phyloP scores from a whole-genome alignment of 2,329 filamentous ascomycete genomes.

The Talaromyces sp. region DNA sequence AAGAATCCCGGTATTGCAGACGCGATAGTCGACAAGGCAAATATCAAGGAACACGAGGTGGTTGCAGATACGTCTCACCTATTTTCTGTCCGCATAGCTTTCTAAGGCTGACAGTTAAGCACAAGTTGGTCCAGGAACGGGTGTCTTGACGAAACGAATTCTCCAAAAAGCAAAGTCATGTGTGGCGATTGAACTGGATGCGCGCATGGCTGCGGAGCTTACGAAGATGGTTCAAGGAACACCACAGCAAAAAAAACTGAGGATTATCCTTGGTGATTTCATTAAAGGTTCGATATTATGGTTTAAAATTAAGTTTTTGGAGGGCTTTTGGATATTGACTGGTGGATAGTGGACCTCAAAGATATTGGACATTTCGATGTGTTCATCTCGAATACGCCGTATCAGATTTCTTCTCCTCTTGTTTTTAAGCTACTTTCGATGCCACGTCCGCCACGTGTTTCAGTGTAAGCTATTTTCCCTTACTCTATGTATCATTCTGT shows the following conservation, averaged over 20 bases:
- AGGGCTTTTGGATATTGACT: not conserved
- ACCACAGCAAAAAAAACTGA: conserved; percentile 74
- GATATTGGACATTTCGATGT: conserved; percentile 57
- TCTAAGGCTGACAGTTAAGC: conserved; percentile 67
- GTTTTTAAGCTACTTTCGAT: conserved; percentile 85
- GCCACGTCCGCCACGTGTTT: conserved; percentile 72
- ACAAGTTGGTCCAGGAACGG: conserved; percentile 75
- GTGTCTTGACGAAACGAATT: conserved; percentile 84
- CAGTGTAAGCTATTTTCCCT: conserved; percentile 3
- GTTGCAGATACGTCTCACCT: conserved; percentile 12
- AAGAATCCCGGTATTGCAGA: conserved; percentile 85
- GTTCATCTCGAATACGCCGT: conserved; percentile 73
- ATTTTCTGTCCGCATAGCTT: not conserved
- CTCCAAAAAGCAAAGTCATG: conserved; percentile 78
- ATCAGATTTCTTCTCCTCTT: conserved; percentile 81
- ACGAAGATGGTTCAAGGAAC: conserved; percentile 90
- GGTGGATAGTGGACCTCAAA: conserved; percentile 6
- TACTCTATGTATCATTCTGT: conserved; percentile 80
- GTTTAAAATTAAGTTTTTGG: not conserved
- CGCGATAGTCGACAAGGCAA: conserved; percentile 78
- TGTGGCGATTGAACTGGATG: conserved; percentile 87
- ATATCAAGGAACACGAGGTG: conserved; percentile 77
- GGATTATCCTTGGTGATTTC: conserved; percentile 84
- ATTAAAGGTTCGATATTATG: conserved; percentile 51
- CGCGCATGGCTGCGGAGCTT: conserved; percentile 91